Evolutionary conservation across 2,329 filamentous ascomycete species (phyloP).

Genomic region (Epichloe gansuensis): DNA sequence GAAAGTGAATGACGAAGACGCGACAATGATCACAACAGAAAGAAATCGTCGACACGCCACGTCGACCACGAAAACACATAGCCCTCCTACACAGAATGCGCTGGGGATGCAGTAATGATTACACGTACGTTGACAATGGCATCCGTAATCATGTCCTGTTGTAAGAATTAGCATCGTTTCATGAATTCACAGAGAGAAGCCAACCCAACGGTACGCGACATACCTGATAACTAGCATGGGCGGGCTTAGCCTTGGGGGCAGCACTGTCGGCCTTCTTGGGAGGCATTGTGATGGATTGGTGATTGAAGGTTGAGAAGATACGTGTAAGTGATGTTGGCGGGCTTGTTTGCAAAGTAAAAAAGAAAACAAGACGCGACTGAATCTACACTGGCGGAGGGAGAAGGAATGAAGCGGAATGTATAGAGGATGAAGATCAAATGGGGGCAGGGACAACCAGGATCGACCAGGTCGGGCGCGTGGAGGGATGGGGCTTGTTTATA

Average conservation of each 20-base stretch:
- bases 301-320: constrained; percentile 9
- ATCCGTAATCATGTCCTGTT: constrained; percentile 51
- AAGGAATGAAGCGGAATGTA: constrained; percentile 12
- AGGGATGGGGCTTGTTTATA: constrained; percentile 46
- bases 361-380: constrained; percentile 13
- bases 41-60: background rate
- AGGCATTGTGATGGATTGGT: constrained; percentile 36
- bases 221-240: constrained; percentile 49
- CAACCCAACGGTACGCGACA: constrained; percentile 15
- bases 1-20: background rate
- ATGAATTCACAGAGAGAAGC: background rate
- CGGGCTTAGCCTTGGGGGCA: constrained; percentile 36
- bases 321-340: constrained; percentile 2
- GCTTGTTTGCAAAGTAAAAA: background rate
- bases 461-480: constrained; percentile 39
- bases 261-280: constrained; percentile 42
- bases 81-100: constrained; percentile 19
- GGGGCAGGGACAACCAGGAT: constrained; percentile 21
- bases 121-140: constrained; percentile 47
- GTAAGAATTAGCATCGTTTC: constrained; percentile 13
- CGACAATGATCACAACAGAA: background rate
- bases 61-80: background rate
- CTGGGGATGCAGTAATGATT: constrained; percentile 20
- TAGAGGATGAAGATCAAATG: constrained; percentile 11
- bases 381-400: constrained; percentile 13